Conservation (phyloP, 352 stramenopile genomes). For the Lagenidium giganteum region DNA sequence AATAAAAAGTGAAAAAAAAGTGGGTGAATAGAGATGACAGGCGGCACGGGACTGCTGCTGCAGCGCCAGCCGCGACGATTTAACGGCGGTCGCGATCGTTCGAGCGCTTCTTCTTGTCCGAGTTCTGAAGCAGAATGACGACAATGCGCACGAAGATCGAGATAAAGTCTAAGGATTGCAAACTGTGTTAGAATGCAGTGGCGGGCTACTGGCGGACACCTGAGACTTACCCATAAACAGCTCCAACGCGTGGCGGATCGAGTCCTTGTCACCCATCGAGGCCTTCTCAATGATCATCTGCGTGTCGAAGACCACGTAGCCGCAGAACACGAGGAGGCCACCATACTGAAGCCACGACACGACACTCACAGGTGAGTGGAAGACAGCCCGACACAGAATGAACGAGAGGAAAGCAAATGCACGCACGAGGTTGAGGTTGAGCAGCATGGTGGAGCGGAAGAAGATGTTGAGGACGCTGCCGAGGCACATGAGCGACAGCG, state of each 20-base stretch:
- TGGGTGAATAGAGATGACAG: no score
- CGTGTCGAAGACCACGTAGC: slow-evolving; percentile 88
- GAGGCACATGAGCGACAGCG: slow-evolving; percentile 45
- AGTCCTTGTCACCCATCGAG: slow-evolving; percentile 74
- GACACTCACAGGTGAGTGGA: no score
- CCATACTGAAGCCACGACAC: slow-evolving; percentile 36
- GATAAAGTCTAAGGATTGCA: slow-evolving; percentile 78
- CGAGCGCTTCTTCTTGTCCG: slow-evolving; percentile 41
- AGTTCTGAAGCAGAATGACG: slow-evolving; percentile 73
- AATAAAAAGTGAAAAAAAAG: no score
- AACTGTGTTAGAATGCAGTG: no score
- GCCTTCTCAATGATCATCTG: slow-evolving; percentile 91
- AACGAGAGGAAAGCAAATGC: no score
- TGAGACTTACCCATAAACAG: slow-evolving; percentile 74
- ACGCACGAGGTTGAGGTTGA: slow-evolving; percentile 53
- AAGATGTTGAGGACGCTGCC: slow-evolving; percentile 63
- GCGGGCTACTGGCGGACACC: no score
- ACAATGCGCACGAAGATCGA: slow-evolving; percentile 87
- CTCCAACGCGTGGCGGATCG: slow-evolving; percentile 73
- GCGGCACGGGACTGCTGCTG: no score
- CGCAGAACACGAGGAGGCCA: slow-evolving; percentile 85
- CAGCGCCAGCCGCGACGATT: no score
- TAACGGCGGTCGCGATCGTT: slow-evolving; percentile 22
- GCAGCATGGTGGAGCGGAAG: slow-evolving; percentile 44
- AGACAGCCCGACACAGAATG: not conserved